phyloP scores from a whole-genome alignment of 345 rosid genomes.

The Salix exigua region DNA sequence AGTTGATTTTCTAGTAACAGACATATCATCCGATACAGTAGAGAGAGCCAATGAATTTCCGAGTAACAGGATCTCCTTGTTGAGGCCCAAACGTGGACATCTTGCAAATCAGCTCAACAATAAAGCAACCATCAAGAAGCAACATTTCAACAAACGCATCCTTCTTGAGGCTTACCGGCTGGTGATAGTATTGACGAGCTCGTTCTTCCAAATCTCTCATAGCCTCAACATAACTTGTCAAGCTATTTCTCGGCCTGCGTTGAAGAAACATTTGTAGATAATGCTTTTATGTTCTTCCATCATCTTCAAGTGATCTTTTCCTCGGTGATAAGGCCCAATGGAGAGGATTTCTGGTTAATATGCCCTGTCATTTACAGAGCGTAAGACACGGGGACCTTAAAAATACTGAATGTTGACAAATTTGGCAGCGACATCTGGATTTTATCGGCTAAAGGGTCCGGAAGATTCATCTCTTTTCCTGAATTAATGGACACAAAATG shows the following conservation, averaged over 20 bases:
- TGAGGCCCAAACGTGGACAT: fast-evolving
- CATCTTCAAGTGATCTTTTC: not conserved
- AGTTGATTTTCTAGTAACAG: constrained; percentile 11
- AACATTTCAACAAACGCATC: constrained; percentile 27
- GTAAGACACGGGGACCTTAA: not conserved
- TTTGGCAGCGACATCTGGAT: not conserved
- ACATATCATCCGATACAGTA: not conserved
- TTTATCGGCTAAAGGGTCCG: not conserved
- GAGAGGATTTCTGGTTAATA: constrained; percentile 8
- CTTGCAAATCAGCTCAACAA: constrained; percentile 13
- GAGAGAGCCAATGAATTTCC: not conserved
- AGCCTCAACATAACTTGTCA: not conserved
- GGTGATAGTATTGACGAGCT: constrained; percentile 24
- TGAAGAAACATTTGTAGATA: constrained; percentile 5
- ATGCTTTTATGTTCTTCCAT: constrained; percentile 17
- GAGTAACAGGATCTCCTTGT: too few species aligned
- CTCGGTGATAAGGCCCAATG: constrained; percentile 5
- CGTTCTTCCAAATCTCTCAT: constrained; percentile 19
- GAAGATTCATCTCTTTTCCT: not conserved
- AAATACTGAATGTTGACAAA: not conserved
- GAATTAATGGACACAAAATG: not conserved
- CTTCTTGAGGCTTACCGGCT: not conserved
- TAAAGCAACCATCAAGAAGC: constrained; percentile 30
- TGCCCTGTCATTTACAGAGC: not conserved
- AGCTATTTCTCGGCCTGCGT: not conserved